Base-by-base conservation (phyloP, 306 rosid genomes). In the Fagus sylvatica region DNA sequence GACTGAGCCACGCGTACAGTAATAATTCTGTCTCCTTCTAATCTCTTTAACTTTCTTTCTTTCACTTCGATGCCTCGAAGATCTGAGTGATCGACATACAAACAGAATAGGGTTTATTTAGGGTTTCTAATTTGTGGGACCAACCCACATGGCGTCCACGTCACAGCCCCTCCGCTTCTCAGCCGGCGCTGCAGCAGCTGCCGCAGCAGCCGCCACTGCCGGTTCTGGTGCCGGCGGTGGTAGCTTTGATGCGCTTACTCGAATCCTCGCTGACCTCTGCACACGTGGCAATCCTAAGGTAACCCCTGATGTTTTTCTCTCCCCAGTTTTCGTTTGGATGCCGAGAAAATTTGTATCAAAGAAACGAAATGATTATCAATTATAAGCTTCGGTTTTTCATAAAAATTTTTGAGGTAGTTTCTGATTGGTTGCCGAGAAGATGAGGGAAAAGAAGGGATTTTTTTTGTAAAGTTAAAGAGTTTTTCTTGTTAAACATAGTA, bases 241-340 rank as follows among this genome's bases (percentile, higher is more conserved):
- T 17, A 90, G 83, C 76, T 87, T 85, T 48, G 98, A 93, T 60
- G 88, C 93, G 1, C 98, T 95, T 62, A 95, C 88, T 74, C 98
- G 97, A 30, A 92, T 91, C 77, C 88, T 95, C 48, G 79, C 86
- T 17, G 98, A 92, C 88, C 96, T 95, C 83, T 95, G 96, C 89
- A 87, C 90, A 53, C 98, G 99, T 17, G 97, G 90, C 64, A 84
- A 77, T 76, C 94, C 97, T 48, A 95, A 91, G 96, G 98, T 87
- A 74, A 46, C 32, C 15, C 51, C 51, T 15, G 1, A 46, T 28
- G 2, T 71, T 19, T 30, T 30, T 39, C 43, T 74, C 48, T 34
- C n/a, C 56, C 51, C 12, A 40, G n/a, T 28, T 56, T 53, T 22
- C 30, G 42, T 19, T 32, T 71, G 22, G 39, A n/a, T 59, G 41